Evolutionary conservation across 192 early-diverging fungal genomes (phyloP), one percentile per base, ranked within the genome.

Genomic region (Mortierella antarctica): DNA sequence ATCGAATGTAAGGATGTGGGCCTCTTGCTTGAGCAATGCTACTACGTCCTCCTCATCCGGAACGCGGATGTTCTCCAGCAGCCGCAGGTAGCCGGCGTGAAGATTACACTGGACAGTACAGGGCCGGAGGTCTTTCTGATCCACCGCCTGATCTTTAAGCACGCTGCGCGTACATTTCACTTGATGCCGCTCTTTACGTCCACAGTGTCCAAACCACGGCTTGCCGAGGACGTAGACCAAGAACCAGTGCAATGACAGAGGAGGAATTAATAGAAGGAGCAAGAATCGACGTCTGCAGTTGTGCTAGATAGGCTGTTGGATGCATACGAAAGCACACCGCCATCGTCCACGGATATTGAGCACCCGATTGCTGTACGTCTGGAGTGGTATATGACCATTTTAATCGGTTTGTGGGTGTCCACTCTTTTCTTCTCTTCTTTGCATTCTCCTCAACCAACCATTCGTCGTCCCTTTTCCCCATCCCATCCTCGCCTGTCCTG

Each of bases 21-120:
- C 0, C 20, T 67, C 17, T 46, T 80, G 15, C 65, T 80, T 6
- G 77, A 80, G 53, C 77, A 80, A 41, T 80, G 77, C 42, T 80
- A 72, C 31, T 72, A 80, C 48, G 54, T 68, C 13, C 59, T 80
- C 23, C 58, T 80, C 23, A 70, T 80, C 40, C 39, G 68, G 42
- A 80, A 80, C 15, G 65, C 65, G 6, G 77, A 72, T 15, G 17
- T 42, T 15, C 57, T 70, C 13, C 59, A 52, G 17, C 76, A 56
- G 48, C 57, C 51, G 57, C 63, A 57, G 45, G 49, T 52, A 61
- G 13, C 49, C 17, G 5, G 20, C 9, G 6, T 47, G 13, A 8
- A 45, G 21, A 13, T 18, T 9, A 1, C 45, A 18, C n/a, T 44
- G 7, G 55, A 73, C 51, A 72, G 45, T 9, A 18, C 42, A 10